Conservation (phyloP, 139 green algal species). For the Astrephomene gubernaculifera region DNA sequence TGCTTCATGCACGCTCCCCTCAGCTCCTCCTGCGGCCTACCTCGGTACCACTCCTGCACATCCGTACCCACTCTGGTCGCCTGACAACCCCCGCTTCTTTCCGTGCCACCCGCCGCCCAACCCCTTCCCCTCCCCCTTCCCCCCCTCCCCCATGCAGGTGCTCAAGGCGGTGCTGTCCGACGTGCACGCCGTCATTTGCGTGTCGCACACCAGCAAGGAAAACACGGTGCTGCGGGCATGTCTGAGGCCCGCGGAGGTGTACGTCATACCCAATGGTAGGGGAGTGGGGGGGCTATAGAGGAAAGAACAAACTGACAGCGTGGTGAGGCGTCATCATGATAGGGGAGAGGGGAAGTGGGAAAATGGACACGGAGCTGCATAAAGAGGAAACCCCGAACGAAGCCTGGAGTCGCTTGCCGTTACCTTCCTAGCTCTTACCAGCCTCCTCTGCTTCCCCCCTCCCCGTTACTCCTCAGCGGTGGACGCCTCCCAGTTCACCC, state of each 20-base stretch:
- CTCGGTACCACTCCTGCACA: too few relatives aligned
- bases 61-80: too few relatives aligned
- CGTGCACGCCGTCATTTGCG: constrained; percentile 89
- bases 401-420: not conserved
- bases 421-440: not conserved
- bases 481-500: constrained; percentile 83
- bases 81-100: too few relatives aligned
- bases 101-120: not conserved
- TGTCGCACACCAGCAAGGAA: constrained; percentile 95
- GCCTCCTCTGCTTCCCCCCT: not conserved
- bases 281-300: too few relatives aligned
- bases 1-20: too few relatives aligned
- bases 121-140: not conserved
- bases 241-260: constrained; percentile 87
- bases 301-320: too few relatives aligned
- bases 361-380: too few relatives aligned
- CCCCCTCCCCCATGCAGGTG: too few relatives aligned
- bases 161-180: constrained; percentile 86
- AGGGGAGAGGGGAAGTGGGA: too few relatives aligned
- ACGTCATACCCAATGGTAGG: constrained; percentile 97
- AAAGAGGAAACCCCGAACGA: too few relatives aligned
- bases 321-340: too few relatives aligned
- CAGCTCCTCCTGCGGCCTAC: too few relatives aligned
- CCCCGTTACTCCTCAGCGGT: constrained; percentile 70
- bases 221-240: constrained; percentile 96